Evolutionary conservation across 73 alveolate genomes (phyloP).

Genomic region (Durusdinium trenchii): DNA sequence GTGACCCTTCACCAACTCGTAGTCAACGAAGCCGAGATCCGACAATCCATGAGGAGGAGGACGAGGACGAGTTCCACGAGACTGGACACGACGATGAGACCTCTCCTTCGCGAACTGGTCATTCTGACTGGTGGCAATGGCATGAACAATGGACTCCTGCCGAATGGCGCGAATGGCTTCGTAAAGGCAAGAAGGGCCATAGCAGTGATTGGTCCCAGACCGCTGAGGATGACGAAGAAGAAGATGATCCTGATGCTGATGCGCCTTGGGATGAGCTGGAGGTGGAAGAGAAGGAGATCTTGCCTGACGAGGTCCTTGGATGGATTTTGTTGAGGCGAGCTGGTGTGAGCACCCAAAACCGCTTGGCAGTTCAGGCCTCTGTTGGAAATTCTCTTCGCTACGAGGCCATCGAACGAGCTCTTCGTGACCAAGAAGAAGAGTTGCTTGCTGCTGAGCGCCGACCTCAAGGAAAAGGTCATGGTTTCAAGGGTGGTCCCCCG

Average conservation of each 20-base stretch:
- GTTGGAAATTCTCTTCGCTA: neutral
- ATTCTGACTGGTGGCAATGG: neutral
- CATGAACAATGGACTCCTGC: neutral
- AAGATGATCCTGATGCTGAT: conserved; percentile 12
- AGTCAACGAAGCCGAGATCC: neutral
- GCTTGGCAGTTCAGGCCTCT: neutral
- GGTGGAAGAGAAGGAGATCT: neutral
- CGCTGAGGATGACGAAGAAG: too few species aligned
- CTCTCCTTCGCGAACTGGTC: too few species aligned
- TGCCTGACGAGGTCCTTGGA: conserved; percentile 12
- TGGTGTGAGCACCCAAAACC: neutral
- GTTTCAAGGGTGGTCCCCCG: neutral
- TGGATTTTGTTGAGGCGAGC: neutral
- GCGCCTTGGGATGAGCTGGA: conserved; percentile 15
- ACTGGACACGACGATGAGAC: neutral
- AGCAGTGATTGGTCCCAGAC: neutral
- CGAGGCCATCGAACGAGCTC: neutral
- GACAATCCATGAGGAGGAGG: neutral
- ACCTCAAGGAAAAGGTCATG: neutral
- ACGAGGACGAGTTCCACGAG: neutral
- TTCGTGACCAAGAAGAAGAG: conserved; percentile 8
- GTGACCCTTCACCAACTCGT: neutral
- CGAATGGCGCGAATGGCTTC: neutral
- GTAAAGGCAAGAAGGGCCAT: too few species aligned
- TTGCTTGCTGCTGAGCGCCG: neutral